Conservation (phyloP, 495 filamentous ascomycete species). For the Tuber calosporum region DNA sequence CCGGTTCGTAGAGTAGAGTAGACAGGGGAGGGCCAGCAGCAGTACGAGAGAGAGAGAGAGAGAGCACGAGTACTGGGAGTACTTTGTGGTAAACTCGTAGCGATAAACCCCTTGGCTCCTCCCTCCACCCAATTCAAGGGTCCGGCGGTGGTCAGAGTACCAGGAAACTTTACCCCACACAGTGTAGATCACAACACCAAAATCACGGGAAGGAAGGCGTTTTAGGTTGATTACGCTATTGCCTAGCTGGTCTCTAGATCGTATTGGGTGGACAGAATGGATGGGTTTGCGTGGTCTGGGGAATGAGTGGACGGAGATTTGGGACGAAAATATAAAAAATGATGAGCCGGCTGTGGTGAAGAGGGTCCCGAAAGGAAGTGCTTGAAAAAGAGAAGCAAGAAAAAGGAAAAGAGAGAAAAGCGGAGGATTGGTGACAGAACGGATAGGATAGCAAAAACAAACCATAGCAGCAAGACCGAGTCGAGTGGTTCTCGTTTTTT, state of each 20-base stretch:
- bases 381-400: background rate
- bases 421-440: background rate
- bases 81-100: background rate
- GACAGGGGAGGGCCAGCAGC: background rate
- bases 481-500: background rate
- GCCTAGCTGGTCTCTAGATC: background rate
- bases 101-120: background rate
- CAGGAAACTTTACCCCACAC: background rate
- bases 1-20: background rate
- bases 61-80: background rate
- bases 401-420: background rate
- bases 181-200: background rate
- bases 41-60: background rate
- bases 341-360: background rate
- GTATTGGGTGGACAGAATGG: background rate
- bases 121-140: conserved; percentile 1
- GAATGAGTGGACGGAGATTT: background rate
- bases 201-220: background rate
- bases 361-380: background rate
- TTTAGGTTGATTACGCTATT: background rate
- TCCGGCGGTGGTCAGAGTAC: background rate
- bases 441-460: background rate
- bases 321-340: background rate
- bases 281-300: background rate
- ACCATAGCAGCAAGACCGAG: background rate